phyloP scores from a whole-genome alignment of 148 eudicot species.

The Cornus florida region DNA sequence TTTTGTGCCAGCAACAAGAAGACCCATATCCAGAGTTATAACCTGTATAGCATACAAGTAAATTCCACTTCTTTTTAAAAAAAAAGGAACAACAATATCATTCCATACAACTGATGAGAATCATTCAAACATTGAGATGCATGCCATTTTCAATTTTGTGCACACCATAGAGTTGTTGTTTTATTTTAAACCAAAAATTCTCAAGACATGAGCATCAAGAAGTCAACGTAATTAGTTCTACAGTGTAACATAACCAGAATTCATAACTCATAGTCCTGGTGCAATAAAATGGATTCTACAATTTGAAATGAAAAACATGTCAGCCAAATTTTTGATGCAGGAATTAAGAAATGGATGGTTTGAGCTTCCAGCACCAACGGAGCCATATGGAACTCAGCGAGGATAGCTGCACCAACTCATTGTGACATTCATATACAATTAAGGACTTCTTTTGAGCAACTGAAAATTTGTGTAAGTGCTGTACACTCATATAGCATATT shows the following conservation, averaged over 20 bases:
- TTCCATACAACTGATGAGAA: not conserved
- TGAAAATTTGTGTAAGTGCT: not conserved
- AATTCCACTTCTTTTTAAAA: not conserved
- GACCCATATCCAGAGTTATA: conserved; percentile 43
- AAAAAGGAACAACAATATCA: not conserved
- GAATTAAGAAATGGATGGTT: not conserved
- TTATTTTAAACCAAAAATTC: not conserved
- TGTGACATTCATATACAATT: no score
- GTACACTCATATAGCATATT: not conserved
- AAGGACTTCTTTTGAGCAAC: not conserved
- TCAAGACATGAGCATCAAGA: not conserved
- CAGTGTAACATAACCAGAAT: not conserved
- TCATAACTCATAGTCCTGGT: not conserved
- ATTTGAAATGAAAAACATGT: not conserved
- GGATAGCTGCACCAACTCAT: no score
- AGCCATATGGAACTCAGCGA: not conserved
- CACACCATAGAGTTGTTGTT: not conserved
- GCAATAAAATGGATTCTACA: not conserved
- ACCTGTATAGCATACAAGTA: conserved; percentile 25
- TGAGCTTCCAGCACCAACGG: not conserved
- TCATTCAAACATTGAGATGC: not conserved
- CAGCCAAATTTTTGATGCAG: not conserved
- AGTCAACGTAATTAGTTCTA: not conserved
- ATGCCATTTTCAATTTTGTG: not conserved
- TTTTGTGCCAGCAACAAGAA: conserved; percentile 38